Conservation (phyloP, 192 early-diverging fungal species). For the Gigaspora rosea region DNA sequence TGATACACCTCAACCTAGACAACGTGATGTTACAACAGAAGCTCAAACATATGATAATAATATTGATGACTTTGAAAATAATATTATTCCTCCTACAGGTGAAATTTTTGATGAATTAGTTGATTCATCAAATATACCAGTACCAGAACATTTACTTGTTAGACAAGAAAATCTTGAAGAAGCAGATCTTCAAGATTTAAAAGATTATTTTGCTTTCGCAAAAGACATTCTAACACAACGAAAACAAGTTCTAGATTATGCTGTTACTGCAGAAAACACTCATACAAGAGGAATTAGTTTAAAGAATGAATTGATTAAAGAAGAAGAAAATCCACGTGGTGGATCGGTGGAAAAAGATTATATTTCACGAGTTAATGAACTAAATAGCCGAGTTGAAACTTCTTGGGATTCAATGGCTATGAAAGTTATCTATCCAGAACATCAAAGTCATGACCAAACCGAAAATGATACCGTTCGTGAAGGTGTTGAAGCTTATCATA, state of each 20-base stretch:
- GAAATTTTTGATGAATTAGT: conserved; percentile 47
- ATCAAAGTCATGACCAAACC: conserved; percentile 17
- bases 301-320: conserved; percentile 23
- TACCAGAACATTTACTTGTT: conserved; percentile 40
- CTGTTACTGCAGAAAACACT: background rate
- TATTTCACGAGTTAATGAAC: conserved; percentile 17
- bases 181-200: conserved; percentile 34
- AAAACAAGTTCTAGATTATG: conserved; percentile 39
- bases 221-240: conserved; percentile 43
- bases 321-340: conserved; percentile 30
- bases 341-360: conserved; percentile 25
- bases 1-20: background rate
- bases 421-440: conserved; percentile 14
- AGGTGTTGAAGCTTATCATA: background rate
- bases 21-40: conserved; percentile 19
- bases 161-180: conserved; percentile 45
- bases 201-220: conserved; percentile 38
- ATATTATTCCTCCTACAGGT: conserved; percentile 36
- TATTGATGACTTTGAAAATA: conserved; percentile 36
- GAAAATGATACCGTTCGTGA: conserved; percentile 19
- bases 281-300: background rate
- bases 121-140: conserved; percentile 34
- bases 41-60: conserved; percentile 26
- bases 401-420: conserved; percentile 1
- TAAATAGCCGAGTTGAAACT: conserved; percentile 7